Base-by-base conservation (phyloP, 75 land plant species). In the Selaginella tamariscina region DNA sequence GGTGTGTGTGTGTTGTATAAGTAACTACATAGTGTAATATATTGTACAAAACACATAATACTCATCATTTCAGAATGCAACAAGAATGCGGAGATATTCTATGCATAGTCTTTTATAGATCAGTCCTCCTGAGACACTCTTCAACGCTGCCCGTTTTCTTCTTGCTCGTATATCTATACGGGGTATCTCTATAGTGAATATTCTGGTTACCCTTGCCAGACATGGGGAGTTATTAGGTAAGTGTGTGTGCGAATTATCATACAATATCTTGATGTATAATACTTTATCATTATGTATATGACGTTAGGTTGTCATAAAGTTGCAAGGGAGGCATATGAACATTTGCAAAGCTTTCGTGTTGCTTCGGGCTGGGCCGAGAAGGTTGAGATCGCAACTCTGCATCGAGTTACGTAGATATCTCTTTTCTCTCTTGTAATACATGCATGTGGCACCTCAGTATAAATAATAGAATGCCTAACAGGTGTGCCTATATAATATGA, bases 51-150 rank as follows among this genome's bases (percentile, higher is more conserved):
- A n/a, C n/a, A n/a, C n/a, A n/a, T n/a, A n/a, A 5, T 39, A 15
- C 11, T 5, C 15, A 39, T 39, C 11, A 15, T 5, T 39, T 5
- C 11, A 39, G 15, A 39, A 39, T 39, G 11, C 15, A 15, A 39
- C 11, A 15, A 39, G 11, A 15, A 39, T 39, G 49, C 49, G 15
- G 49, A 39, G 11, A 39, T 39, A 39, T 39, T 5, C 15, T 77
- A 68, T 64, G 75, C 67, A 0, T 77, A 77, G 67, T 77, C 79
- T 0, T 77, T 68, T 30, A 64, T 77, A 30, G 67, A 77, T 24
- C 75, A 77, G 64, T 73, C 75, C 8, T 33, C 76, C 79, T 49
- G 79, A 77, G 70, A 77, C 76, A 1, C 32, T 77, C 70, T 72
- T 77, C 59, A 72, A 72, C 59, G 69, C 68, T 29, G 31, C 75